Percentiles rank a stretch among this genome's conserved stretches.
Conservation (phyloP, 768 basidiomycete genomes). For the Grammothele lineata region DNA sequence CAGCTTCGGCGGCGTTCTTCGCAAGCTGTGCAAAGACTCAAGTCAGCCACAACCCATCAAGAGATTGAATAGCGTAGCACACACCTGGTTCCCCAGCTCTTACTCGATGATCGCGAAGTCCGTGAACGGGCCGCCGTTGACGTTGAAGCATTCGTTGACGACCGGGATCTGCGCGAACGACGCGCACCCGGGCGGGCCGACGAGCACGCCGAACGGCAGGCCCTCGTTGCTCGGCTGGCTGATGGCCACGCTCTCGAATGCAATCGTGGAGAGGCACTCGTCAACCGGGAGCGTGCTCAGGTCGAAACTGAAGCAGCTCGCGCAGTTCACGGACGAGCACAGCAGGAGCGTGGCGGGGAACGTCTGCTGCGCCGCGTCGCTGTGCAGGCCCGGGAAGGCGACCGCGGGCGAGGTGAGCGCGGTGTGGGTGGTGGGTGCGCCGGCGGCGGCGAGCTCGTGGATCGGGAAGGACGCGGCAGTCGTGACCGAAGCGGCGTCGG, state of each 20-base stretch:
- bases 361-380: background rate
- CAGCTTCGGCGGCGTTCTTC: too few species aligned
- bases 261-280: conserved; percentile 3
- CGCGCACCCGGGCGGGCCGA: background rate
- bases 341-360: conserved; percentile 6
- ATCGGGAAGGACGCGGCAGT: background rate
- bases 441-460: background rate
- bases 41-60: too few species aligned
- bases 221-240: conserved; percentile 6
- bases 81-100: too few species aligned
- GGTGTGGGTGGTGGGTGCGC: background rate
- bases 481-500: background rate
- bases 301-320: conserved; percentile 1
- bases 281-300: background rate
- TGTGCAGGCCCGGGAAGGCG: background rate
- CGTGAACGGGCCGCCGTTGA: conserved; percentile 2
- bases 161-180: background rate
- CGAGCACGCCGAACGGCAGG: conserved; percentile 6
- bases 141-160: conserved; percentile 9
- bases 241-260: conserved; percentile 3
- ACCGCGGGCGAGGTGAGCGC: background rate
- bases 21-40: too few species aligned
- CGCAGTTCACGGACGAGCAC: conserved; percentile 1
- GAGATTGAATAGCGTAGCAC: too few species aligned
- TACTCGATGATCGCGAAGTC: background rate